Conservation (phyloP, 495 filamentous ascomycete species). For the Penicillium flavigenum region DNA sequence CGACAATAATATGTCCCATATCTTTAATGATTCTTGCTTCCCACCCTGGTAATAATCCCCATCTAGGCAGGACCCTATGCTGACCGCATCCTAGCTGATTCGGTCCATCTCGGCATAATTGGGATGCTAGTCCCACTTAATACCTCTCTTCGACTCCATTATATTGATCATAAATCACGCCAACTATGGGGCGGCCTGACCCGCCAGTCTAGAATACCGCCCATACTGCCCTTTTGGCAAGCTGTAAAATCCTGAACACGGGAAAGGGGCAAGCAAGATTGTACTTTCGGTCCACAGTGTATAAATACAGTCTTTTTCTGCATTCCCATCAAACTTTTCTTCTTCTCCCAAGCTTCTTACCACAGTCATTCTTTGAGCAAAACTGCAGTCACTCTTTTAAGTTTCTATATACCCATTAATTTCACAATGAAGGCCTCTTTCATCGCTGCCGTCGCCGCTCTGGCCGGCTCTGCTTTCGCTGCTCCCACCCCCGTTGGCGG, state of each 20-base stretch:
- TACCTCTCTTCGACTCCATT: neutral
- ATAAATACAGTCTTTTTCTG: constrained; percentile 25
- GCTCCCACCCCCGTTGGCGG: constrained; percentile 25
- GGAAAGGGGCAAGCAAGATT: constrained; percentile 3
- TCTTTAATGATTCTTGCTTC: neutral
- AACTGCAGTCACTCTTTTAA: constrained; percentile 37
- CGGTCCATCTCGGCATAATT: constrained; percentile 6
- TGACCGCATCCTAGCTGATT: constrained; percentile 1
- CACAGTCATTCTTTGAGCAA: constrained; percentile 30
- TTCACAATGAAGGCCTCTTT: constrained; percentile 43
- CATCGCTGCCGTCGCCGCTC: constrained; percentile 33
- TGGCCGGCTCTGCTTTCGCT: constrained; percentile 35
- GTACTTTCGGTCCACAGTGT: neutral
- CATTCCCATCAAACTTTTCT: constrained; percentile 13
- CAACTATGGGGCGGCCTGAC: constrained; percentile 18
- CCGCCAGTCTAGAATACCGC: constrained; percentile 18
- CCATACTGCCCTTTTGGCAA: neutral
- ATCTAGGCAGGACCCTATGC: neutral
- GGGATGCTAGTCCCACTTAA: constrained; percentile 12
- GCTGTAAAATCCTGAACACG: constrained; percentile 2
- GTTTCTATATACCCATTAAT: constrained; percentile 24
- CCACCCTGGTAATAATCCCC: neutral
- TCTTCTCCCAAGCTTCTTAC: constrained; percentile 15
- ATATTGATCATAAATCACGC: neutral
- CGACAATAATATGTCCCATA: neutral